Base-by-base conservation (phyloP, 352 stramenopile genomes). In the Phytopythium aichiense region DNA sequence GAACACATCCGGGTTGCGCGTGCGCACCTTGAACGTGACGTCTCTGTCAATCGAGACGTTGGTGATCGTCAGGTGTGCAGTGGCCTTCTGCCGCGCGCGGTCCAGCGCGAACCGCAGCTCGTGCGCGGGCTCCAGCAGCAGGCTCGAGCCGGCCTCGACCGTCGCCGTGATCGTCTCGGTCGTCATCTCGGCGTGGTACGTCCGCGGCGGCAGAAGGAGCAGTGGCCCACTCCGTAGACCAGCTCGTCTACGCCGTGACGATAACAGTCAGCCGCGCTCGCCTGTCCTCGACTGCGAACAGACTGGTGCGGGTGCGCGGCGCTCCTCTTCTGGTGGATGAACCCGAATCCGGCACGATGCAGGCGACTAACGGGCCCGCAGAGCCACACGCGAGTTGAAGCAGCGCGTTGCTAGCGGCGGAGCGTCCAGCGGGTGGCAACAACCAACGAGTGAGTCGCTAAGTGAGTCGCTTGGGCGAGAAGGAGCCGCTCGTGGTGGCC, bases 1-100 rank as follows among this genome's bases (percentile, higher is more conserved):
- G 64, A 94, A 94, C 50, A 85, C 85, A 35, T 90, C 69, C 53
- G 81, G 76, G 65, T 89, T 84, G 64, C 81, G 89, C 42, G 85
- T 94, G 63, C 83, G 81, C 31, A 94, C 68, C 49, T 89, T 88
- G 64, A 89, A 92, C 13, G 91, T 69, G 18, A 89, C 68, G 61
- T 76, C 71, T 55, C 87, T 81, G n/a, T 59, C 53, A 25, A 58
- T 48, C 54, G 85, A 91, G 48, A 92, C 72, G 64, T 92, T 94
- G 53, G 66, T 77, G n/a, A 93, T 75, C 63, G 65, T 73, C 43
- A 90, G 58, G 30, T 31, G 52, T n/a, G 53, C 53, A n/a, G 53
- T 40, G 20, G 46, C 30, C 37, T 31, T 30, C 15, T 28, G 55
- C 40, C 40, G 22, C 8, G 51, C 7, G 28, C 58, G 38, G 46